Conservation (phyloP, 192 early-diverging fungal species). For the Coemansia guatemalensis region DNA sequence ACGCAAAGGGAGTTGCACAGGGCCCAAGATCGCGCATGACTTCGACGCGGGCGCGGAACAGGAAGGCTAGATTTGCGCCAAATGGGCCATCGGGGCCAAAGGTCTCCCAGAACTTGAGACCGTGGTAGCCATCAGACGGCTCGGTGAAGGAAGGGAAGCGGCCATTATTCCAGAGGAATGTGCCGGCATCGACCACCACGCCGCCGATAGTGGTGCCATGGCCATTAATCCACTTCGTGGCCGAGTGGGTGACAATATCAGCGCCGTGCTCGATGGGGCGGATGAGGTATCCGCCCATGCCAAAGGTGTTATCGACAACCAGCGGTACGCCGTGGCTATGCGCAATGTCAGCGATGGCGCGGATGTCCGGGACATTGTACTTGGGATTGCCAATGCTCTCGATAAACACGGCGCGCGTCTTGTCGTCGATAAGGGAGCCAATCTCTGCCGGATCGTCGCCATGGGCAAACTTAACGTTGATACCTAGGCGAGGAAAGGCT, state of each 20-base stretch:
- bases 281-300: slow-evolving; percentile 80
- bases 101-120: slow-evolving; percentile 80
- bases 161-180: slow-evolving; percentile 88
- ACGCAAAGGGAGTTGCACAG: slow-evolving; percentile 83
- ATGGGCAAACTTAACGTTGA: slow-evolving; percentile 73
- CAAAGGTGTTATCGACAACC: slow-evolving; percentile 97
- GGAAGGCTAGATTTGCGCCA: slow-evolving; percentile 66
- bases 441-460: slow-evolving; percentile 78
- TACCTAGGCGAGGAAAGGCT: slow-evolving; percentile 78
- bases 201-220: slow-evolving; percentile 94
- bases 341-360: slow-evolving; percentile 75
- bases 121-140: slow-evolving; percentile 77
- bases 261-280: slow-evolving; percentile 92
- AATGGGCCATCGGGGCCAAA: slow-evolving; percentile 69
- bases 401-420: slow-evolving; percentile 89
- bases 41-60: slow-evolving; percentile 80
- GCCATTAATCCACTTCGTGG: slow-evolving; percentile 93
- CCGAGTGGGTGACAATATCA: slow-evolving; percentile 92
- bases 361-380: slow-evolving; percentile 86
- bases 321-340: slow-evolving; percentile 84
- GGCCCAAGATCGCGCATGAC: slow-evolving; percentile 83
- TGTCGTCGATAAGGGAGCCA: slow-evolving; percentile 74
- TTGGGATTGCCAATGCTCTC: slow-evolving; percentile 92
- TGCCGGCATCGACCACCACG: slow-evolving; percentile 83
- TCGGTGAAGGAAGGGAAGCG: slow-evolving; percentile 86